phyloP scores from a whole-genome alignment of 148 eudicot species.

The Rhododendron kiyosumense region DNA sequence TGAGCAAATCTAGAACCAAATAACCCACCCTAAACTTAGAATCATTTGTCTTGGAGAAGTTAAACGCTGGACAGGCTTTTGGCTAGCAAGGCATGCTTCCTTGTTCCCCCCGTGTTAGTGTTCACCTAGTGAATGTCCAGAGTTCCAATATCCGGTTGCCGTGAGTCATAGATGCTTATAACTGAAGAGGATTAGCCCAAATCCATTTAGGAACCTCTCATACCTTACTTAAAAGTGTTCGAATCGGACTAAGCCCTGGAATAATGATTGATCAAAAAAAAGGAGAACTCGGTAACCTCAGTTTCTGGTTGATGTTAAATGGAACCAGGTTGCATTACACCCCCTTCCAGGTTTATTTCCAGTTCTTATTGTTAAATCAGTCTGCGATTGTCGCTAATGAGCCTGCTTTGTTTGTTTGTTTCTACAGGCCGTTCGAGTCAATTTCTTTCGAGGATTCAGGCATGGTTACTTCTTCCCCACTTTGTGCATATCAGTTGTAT shows the following conservation, averaged over 20 bases:
- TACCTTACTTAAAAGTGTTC: not conserved
- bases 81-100: not conserved
- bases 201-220: not conserved
- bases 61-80: not conserved
- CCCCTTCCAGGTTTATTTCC: not conserved
- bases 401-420: constrained; percentile 1
- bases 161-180: not conserved
- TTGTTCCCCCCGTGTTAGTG: not conserved
- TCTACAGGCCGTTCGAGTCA: constrained; percentile 76
- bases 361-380: not conserved
- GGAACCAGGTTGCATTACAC: not conserved
- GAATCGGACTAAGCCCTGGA: not conserved
- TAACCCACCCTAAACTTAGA: not conserved
- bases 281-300: not conserved
- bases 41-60: not conserved
- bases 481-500: no score
- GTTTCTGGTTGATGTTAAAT: constrained; percentile 1
- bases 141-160: not conserved
- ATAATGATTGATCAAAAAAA: not conserved
- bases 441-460: constrained; percentile 93
- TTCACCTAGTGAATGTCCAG: not conserved
- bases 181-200: not conserved
- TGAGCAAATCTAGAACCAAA: not conserved
- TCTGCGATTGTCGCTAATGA: not conserved
- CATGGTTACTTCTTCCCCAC: not conserved